Percentiles rank a stretch among this genome's conserved stretches.
phyloP scores from a whole-genome alignment of 1,139 yeast genomes.

The Saccharomyces hybrid region DNA sequence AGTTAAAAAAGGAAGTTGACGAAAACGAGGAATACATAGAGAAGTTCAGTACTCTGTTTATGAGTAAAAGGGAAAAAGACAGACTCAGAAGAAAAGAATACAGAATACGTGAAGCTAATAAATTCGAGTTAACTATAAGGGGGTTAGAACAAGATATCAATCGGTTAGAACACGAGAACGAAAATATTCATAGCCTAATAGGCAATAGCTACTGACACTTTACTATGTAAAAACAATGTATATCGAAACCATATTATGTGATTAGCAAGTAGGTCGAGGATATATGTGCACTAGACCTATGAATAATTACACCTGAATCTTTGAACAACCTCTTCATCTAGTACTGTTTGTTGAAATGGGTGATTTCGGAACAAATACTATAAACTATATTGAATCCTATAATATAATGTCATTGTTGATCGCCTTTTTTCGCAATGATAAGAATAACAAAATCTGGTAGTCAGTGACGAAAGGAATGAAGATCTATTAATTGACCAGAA shows the following conservation, averaged over 20 bases:
- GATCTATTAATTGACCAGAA: no score
- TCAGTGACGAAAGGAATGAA: no score
- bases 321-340: no score
- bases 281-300: no score
- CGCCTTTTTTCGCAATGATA: no score
- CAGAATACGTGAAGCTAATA: conserved; percentile 24
- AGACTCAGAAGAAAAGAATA: conserved; percentile 26
- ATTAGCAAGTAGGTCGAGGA: no score
- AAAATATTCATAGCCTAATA: conserved; percentile 15
- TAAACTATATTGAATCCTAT: no score
- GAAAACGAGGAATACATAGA: conserved; percentile 29
- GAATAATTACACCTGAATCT: no score
- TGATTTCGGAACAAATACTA: no score
- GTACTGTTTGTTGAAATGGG: no score
- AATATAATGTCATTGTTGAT: no score
- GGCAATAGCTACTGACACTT: conserved; percentile 5
- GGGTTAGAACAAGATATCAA: conserved; percentile 31
- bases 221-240: not conserved
- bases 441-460: no score
- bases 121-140: conserved; percentile 26
- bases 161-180: conserved; percentile 28
- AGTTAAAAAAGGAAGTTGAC: conserved; percentile 32
- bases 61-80: conserved; percentile 26
- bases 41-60: conserved; percentile 22
- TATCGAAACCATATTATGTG: not conserved